Percentiles rank a stretch among this genome's conserved stretches.
These are phyloP conservation scores for Solanum hybrid DNA, from an alignment of 305 asterid genomes.

Conservation along the genomic window DNA sequence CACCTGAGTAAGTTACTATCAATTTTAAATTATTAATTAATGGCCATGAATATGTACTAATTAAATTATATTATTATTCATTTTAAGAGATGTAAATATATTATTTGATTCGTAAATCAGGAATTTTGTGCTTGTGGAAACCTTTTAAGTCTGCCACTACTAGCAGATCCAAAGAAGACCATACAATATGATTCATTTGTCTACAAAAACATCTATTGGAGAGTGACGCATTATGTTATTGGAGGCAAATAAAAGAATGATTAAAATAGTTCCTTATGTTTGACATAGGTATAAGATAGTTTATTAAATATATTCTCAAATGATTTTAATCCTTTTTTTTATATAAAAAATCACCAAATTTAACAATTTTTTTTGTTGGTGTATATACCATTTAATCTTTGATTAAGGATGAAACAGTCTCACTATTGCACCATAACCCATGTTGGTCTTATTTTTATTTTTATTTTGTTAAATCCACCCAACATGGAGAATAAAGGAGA, in stretches of 20 bases:
- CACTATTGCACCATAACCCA: no score
- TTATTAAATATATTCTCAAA: not conserved
- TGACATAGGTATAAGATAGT: not conserved
- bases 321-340: not conserved
- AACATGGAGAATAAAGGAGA: not conserved
- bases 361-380: not conserved
- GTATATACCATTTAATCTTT: not conserved
- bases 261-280: not conserved
- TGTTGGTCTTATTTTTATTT: no score
- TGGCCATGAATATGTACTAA: not conserved
- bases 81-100: not conserved
- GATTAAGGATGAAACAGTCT: no score
- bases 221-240: not conserved
- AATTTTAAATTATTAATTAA: no score
- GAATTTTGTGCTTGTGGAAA: not conserved
- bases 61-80: not conserved
- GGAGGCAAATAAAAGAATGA: not conserved
- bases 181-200: not conserved
- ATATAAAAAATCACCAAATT: not conserved
- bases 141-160: not conserved
- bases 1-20: not conserved
- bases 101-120: not conserved
- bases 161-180: not conserved
- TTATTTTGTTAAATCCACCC: not conserved
- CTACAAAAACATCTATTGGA: not conserved